These are phyloP conservation scores for Amoeboaphelidium protococcarum DNA, from an alignment of 371 early-diverging fungal genomes.

Conservation along the genomic window DNA sequence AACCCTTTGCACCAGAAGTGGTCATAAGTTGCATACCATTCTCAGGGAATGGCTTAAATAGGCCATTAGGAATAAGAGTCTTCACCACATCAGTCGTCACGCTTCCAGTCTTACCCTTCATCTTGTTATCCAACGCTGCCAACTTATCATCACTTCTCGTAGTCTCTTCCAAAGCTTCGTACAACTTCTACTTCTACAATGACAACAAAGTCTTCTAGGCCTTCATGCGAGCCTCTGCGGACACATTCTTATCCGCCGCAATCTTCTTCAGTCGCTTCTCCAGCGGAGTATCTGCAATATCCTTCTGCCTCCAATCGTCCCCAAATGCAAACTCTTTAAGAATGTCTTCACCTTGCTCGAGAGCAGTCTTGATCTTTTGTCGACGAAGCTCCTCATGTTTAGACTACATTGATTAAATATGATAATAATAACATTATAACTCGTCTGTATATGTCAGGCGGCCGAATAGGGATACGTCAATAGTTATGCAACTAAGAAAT, in stretches of 20 bases:
- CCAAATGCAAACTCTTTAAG: neutral
- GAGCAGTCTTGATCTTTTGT: constrained; percentile 36
- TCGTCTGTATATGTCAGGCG: no score
- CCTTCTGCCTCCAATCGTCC: constrained; percentile 2
- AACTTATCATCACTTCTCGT: constrained; percentile 55
- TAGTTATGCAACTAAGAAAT: no score
- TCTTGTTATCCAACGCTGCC: constrained; percentile 66
- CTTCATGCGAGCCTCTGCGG: neutral
- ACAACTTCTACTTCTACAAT: neutral
- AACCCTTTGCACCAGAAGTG: constrained; percentile 96
- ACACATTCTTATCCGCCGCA: neutral
- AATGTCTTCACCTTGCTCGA: constrained; percentile 18
- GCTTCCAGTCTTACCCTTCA: constrained; percentile 59
- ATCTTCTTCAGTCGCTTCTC: neutral
- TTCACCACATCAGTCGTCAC: constrained; percentile 55
- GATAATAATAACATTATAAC: no score
- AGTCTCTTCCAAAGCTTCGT: constrained; percentile 37
- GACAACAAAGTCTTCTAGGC: neutral
- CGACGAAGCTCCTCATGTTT: constrained; percentile 10
- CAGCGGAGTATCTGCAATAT: neutral
- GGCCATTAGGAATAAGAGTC: constrained; percentile 50
- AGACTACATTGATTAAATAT: constrained; percentile 1
- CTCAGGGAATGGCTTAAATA: constrained; percentile 62
- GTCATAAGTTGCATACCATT: constrained; percentile 99
- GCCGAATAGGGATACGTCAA: no score